Conservation (phyloP, 208 protist species). For the Leishmania martiniquensis region DNA sequence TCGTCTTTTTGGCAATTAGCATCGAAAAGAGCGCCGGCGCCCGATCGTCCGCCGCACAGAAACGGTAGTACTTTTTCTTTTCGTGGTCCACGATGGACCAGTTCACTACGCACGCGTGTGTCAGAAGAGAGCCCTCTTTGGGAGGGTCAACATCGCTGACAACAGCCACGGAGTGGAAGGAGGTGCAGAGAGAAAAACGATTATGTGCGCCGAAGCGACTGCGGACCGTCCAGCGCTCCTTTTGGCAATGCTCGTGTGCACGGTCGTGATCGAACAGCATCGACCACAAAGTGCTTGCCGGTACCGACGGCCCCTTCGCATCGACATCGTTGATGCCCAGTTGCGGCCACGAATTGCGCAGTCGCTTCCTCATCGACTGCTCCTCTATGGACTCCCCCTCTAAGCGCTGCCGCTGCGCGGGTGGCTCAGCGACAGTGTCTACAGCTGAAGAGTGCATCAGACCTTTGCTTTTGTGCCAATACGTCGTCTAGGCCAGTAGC, state of each 20-base stretch:
- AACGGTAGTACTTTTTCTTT: conserved; percentile 56
- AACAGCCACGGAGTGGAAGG: conserved; percentile 47
- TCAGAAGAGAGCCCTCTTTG: conserved; percentile 22
- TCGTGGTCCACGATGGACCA: conserved; percentile 66
- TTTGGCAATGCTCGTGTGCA: conserved; percentile 43
- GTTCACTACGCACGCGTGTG: conserved; percentile 31
- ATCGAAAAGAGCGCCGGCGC: conserved; percentile 43
- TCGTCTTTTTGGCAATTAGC: conserved; percentile 44
- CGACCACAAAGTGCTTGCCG: conserved; percentile 22
- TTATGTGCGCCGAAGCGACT: conserved; percentile 41
- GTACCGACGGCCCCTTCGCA: conserved; percentile 10
- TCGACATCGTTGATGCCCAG: conserved; percentile 6
- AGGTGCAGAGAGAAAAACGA: conserved; percentile 46
- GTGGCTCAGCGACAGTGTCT: conserved; percentile 4
- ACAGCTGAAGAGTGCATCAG: conserved; percentile 23
- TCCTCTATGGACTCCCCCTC: conserved; percentile 36
- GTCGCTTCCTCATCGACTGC: conserved; percentile 29
- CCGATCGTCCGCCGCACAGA: conserved; percentile 50
- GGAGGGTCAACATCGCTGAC: conserved; percentile 45
- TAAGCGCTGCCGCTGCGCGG: conserved; percentile 23
- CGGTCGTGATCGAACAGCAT: conserved; percentile 40
- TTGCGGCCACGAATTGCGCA: conserved; percentile 46
- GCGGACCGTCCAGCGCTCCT: conserved; percentile 51
- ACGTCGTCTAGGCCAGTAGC: not conserved
- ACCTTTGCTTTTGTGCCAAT: not conserved